These are phyloP conservation scores for Pseudogymnoascus sp. DNA, from an alignment of 2,329 filamentous ascomycete species.

Conservation along the genomic window DNA sequence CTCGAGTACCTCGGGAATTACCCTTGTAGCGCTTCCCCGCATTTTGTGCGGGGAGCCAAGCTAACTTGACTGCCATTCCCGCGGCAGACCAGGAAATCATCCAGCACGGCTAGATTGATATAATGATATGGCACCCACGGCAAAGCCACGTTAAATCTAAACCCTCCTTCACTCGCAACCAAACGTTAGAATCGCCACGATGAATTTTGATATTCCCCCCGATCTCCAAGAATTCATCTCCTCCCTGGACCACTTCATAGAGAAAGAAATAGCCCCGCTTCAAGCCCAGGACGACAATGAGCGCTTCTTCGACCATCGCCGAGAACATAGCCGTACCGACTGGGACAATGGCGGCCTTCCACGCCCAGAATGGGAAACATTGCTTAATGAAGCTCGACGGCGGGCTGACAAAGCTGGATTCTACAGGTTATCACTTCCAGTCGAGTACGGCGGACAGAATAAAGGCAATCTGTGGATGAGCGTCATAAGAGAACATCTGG, in stretches of 20 bases:
- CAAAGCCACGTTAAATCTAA: background rate
- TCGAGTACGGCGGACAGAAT: slow-evolving; percentile 43
- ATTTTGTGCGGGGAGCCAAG: background rate
- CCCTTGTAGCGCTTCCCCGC: background rate
- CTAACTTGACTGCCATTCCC: background rate
- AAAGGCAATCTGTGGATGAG: slow-evolving; percentile 55
- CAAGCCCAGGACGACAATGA: slow-evolving; percentile 53
- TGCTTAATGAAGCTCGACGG: slow-evolving; percentile 40
- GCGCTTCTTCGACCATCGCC: slow-evolving; percentile 58
- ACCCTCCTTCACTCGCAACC: background rate
- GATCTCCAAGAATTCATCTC: slow-evolving; percentile 40
- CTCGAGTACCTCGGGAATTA: slow-evolving; percentile 3
- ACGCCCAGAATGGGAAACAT: slow-evolving; percentile 48
- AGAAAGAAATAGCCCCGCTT: slow-evolving; percentile 43
- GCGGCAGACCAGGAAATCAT: background rate
- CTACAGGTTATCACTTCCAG: slow-evolving; percentile 50
- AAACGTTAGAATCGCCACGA: slow-evolving; percentile 24
- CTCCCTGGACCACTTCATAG: slow-evolving; percentile 50
- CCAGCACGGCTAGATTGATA: background rate
- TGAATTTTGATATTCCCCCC: slow-evolving; percentile 49
- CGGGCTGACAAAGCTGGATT: slow-evolving; percentile 53
- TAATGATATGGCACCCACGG: background rate
- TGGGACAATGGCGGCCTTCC: slow-evolving; percentile 45
- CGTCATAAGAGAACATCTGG: slow-evolving; percentile 51
- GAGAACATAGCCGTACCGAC: slow-evolving; percentile 53